Evolutionary conservation across 345 rosid genomes (phyloP).

Genomic region (Sisymbrium irio): DNA sequence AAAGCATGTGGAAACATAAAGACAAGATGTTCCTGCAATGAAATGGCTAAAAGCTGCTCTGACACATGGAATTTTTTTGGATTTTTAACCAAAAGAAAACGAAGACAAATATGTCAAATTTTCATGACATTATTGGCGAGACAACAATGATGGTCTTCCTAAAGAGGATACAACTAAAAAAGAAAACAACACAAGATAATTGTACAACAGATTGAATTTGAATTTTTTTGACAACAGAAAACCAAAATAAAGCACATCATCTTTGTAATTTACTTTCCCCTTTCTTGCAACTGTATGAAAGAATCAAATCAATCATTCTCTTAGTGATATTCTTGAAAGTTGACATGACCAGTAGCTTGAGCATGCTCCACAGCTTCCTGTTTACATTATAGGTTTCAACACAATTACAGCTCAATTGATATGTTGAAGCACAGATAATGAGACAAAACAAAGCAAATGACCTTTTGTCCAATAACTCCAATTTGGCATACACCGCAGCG

Average conservation of each 20-base stretch:
- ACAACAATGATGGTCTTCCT: neutral
- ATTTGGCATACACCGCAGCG: conserved; percentile 96
- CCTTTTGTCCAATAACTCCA: conserved; percentile 91
- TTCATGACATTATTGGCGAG: conserved; percentile 15
- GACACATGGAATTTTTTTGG: neutral
- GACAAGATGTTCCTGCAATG: neutral
- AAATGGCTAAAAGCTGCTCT: neutral
- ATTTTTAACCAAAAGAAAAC: neutral
- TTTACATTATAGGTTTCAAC: neutral
- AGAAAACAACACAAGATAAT: conserved; percentile 6
- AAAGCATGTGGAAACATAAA: neutral
- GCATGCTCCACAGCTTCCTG: conserved; percentile 97
- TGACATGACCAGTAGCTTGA: conserved; percentile 89
- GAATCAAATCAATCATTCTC: neutral
- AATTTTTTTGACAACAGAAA: conserved; percentile 7
- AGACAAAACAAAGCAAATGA: conserved; percentile 10
- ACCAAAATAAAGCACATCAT: neutral
- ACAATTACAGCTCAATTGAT: neutral
- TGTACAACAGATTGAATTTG: conserved; percentile 21
- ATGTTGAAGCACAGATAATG: conserved; percentile 2
- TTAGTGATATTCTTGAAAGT: conserved; percentile 82
- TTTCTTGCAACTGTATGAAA: conserved; percentile 7
- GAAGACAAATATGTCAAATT: neutral
- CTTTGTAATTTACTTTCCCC: neutral
- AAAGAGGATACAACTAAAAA: neutral